phyloP scores from a whole-genome alignment of 495 filamentous ascomycete species.

The Cudoniella acicularis region DNA sequence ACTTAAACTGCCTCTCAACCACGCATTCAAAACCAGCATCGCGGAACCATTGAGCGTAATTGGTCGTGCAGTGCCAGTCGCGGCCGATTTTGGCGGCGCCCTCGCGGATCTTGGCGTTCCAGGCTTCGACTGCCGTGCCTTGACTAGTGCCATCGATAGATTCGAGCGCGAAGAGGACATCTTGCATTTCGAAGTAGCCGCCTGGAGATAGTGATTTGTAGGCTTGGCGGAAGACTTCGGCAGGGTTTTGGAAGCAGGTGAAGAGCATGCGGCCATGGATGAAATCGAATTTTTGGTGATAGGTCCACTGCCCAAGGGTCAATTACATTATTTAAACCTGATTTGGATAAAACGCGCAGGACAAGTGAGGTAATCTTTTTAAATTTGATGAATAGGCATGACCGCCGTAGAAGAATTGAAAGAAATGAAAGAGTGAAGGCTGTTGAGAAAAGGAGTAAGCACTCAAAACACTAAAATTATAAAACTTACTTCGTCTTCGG shows the following conservation, averaged over 20 bases:
- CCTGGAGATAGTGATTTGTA: slow-evolving; percentile 43
- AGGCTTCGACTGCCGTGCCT: slow-evolving; percentile 29
- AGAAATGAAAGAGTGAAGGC: too few relatives aligned
- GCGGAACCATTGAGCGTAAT: slow-evolving; percentile 32
- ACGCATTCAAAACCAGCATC: slow-evolving; percentile 59
- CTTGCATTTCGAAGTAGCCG: slow-evolving; percentile 49
- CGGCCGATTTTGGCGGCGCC: slow-evolving; percentile 20
- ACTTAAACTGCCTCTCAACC: slow-evolving; percentile 45
- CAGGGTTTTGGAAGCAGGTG: slow-evolving; percentile 41
- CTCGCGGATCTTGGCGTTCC: slow-evolving; percentile 29
- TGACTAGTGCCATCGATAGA: slow-evolving; percentile 27
- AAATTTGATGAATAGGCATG: too few relatives aligned
- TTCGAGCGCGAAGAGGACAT: slow-evolving; percentile 33
- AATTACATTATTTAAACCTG: too few relatives aligned
- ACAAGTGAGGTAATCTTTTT: too few relatives aligned
- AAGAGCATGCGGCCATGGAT: slow-evolving; percentile 44
- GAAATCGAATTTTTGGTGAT: slow-evolving; percentile 42
- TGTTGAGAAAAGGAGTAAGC: not conserved
- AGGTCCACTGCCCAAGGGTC: slow-evolving; percentile 34
- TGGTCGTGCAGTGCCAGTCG: slow-evolving; percentile 13
- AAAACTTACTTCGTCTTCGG: slow-evolving; percentile 33
- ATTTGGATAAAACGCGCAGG: too few relatives aligned
- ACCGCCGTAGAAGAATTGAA: too few relatives aligned
- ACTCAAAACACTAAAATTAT: not conserved
- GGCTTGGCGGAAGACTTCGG: slow-evolving; percentile 35